phyloP scores from a whole-genome alignment of 441 rosid species.

The Daphne laureola region DNA sequence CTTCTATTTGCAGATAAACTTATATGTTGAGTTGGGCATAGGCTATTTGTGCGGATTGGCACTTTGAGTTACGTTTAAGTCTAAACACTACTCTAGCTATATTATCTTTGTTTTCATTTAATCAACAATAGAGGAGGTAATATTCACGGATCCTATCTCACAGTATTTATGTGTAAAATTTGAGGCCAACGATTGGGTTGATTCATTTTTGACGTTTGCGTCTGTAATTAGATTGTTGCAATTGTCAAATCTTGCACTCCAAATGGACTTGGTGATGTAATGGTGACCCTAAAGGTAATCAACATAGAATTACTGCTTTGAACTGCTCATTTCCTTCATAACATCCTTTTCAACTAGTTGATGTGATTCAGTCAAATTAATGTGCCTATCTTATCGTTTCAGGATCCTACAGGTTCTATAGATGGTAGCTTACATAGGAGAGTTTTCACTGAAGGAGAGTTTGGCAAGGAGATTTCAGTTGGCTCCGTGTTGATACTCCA shows the following conservation, averaged over 20 bases:
- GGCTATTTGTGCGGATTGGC: too few relatives aligned
- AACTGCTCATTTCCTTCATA: not conserved
- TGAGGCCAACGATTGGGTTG: too few relatives aligned
- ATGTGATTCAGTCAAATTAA: conserved; percentile 4
- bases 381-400: conserved; percentile 16
- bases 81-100: too few relatives aligned
- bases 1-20: too few relatives aligned
- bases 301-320: not conserved
- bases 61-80: too few relatives aligned
- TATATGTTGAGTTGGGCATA: too few relatives aligned
- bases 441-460: conserved; percentile 45
- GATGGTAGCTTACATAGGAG: conserved; percentile 63
- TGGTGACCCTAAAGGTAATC: conserved; percentile 81
- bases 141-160: too few relatives aligned
- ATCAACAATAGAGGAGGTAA: too few relatives aligned
- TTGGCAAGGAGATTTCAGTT: conserved; percentile 51
- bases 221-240: too few relatives aligned
- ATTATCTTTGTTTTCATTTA: too few relatives aligned
- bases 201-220: too few relatives aligned
- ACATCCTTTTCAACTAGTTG: not conserved
- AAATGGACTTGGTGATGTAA: conserved; percentile 77
- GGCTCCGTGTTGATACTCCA: conserved; percentile 67
- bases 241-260: conserved; percentile 58
- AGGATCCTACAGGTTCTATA: conserved; percentile 80
- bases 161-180: too few relatives aligned